These are phyloP conservation scores for Ustilago vetiveriae DNA, from an alignment of 1,284 basidiomycete genomes.

Conservation along the genomic window DNA sequence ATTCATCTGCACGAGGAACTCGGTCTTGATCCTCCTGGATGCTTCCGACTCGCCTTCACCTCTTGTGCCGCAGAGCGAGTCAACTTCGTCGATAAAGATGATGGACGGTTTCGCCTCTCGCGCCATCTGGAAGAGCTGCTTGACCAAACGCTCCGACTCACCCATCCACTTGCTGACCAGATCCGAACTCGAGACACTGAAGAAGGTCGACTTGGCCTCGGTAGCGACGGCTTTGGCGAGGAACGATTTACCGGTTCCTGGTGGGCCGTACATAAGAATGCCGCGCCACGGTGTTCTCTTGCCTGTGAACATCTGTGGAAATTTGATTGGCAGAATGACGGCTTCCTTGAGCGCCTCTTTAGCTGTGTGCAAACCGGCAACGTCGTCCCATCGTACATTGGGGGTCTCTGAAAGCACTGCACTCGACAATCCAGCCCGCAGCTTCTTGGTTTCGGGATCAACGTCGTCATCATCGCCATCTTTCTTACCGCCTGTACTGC, in stretches of 20 bases:
- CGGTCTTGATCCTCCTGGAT: conserved; percentile 94
- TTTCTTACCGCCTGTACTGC: conserved; percentile 75
- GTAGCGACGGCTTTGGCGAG: conserved; percentile 98
- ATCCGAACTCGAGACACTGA: conserved; percentile 93
- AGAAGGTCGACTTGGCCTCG: conserved; percentile 96
- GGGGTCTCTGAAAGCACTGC: conserved; percentile 94
- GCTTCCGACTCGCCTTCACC: conserved; percentile 97
- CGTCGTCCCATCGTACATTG: conserved; percentile 97
- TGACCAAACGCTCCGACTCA: conserved; percentile 93
- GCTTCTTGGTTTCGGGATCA: conserved; percentile 93
- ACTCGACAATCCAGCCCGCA: conserved; percentile 83
- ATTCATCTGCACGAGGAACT: conserved; percentile 96
- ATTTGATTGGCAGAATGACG: conserved; percentile 98
- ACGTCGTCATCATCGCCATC: conserved; percentile 78
- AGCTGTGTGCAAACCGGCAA: conserved; percentile 91
- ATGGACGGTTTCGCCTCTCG: conserved; percentile 95
- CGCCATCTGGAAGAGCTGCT: conserved; percentile 95
- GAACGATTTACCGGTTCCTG: conserved; percentile 73
- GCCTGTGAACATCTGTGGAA: conserved; percentile 96
- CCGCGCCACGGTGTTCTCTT: conserved; percentile 97
- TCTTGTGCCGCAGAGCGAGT: conserved; percentile 92
- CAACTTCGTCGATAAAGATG: conserved; percentile 98
- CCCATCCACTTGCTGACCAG: conserved; percentile 99
- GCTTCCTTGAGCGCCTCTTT: conserved; percentile 98
- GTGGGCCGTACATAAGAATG: conserved; percentile 89